Evolutionary conservation across 129 eudicot species (phyloP), one percentile per base, ranked within the genome.

Genomic region (Smallanthus sonchifolius): DNA sequence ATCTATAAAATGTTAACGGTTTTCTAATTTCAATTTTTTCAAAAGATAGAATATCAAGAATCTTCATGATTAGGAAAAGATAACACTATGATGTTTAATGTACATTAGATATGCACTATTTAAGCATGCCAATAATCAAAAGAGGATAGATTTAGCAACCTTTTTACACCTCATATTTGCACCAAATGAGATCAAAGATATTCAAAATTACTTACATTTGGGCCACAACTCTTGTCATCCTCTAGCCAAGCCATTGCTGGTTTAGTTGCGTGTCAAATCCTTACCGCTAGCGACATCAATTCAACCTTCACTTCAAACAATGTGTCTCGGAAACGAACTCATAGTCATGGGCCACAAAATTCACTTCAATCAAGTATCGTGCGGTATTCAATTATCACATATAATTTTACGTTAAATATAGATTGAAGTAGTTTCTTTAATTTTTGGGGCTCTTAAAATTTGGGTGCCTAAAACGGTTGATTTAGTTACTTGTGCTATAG

Each of bases 81-180:
- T 63, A 77, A 49, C 73, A 72, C 77, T 68, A 77, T 42, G 69
- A 56, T 77, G 60, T 57, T 48, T 79, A 64, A 79, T 79, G 82
- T 71, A 79, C 82, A 79, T 72, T 79, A 72, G 82, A 72, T 79
- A 63, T 71, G 77, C 82, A 79, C 73, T 79, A 79, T 72, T 71
- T 72, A 72, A 79, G 73, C 82, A 71, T 79, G 77, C 77, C 67
- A 62, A 78, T 48, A 65, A 78, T 71, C 67, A 63, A 52, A 71
- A 35, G 30, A 45, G 76, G 82, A 54, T 39, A 63, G 67, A 79
- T 71, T 39, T 72, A 40, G 82, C 36, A 64, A 63, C 39, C 73
- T 71, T 78, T 78, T 63, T 64, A 79, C 82, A 79, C 82, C 82
- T 79, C 82, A 79, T 52, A 79, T 72, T 78, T 79, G 82, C 82